Percentiles rank a stretch among this genome's conserved stretches.
Evolutionary conservation across 306 rosid species (phyloP).

Genomic region (Citrullus colocynthis): DNA sequence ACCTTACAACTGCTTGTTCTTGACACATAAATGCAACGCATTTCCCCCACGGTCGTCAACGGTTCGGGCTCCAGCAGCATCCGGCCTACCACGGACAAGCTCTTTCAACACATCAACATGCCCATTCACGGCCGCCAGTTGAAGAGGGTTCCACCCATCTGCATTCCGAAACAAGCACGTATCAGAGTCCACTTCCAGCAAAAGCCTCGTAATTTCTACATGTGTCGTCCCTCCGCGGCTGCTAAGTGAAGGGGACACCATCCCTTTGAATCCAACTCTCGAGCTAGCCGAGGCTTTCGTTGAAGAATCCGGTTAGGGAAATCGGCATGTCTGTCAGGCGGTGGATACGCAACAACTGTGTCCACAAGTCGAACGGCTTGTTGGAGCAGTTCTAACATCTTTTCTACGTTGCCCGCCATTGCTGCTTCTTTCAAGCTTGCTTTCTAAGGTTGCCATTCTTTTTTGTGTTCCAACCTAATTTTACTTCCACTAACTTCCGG

Average conservation of each 20-base stretch:
- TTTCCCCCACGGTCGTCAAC: slow-evolving; percentile 14
- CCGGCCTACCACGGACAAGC: slow-evolving; percentile 5
- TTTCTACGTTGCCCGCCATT: neutral
- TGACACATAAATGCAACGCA: slow-evolving; percentile 20
- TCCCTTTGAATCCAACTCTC: slow-evolving; percentile 14
- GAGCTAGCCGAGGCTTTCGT: slow-evolving; percentile 14
- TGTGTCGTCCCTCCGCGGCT: slow-evolving; percentile 16
- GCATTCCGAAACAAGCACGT: slow-evolving; percentile 10
- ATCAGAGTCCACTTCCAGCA: slow-evolving; percentile 6
- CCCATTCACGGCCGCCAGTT: slow-evolving; percentile 21
- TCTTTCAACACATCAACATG: slow-evolving; percentile 11
- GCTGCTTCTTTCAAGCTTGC: neutral
- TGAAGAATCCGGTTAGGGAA: slow-evolving; percentile 8
- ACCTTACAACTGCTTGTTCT: slow-evolving; percentile 16
- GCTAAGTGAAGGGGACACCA: slow-evolving; percentile 23
- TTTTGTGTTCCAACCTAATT: neutral
- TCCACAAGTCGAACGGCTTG: slow-evolving; percentile 15
- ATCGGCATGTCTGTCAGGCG: slow-evolving; percentile 11
- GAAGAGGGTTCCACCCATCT: slow-evolving; percentile 22
- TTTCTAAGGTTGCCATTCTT: neutral
- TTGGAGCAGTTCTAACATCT: slow-evolving; percentile 12
- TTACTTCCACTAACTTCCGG: neutral
- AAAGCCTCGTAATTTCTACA: neutral
- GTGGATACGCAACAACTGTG: slow-evolving; percentile 9
- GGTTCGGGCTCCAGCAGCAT: slow-evolving; percentile 12